Conservation (phyloP, 176 grass and related monocot genomes). For the Hordeum marinum region DNA sequence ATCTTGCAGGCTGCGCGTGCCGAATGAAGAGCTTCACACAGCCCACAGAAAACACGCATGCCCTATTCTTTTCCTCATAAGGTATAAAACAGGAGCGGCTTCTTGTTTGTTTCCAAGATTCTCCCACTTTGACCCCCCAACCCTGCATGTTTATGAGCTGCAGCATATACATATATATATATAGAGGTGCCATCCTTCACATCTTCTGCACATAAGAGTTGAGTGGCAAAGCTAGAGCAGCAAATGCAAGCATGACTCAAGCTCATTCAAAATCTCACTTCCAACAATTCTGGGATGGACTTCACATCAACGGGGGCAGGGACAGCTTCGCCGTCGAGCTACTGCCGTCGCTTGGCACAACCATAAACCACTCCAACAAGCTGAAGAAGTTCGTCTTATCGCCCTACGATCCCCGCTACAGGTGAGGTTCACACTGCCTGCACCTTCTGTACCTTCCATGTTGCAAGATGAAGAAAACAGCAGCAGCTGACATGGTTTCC, state of each 20-base stretch:
- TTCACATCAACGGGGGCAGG: constrained; percentile 37
- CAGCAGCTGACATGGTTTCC: constrained; percentile 36
- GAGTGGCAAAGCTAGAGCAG: constrained; percentile 20
- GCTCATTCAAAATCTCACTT: constrained; percentile 40
- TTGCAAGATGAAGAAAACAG: background rate
- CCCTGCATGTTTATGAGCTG: constrained; percentile 21
- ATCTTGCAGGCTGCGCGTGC: background rate
- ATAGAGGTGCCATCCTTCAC: constrained; percentile 21
- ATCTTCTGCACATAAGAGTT: constrained; percentile 25
- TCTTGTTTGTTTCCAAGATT: constrained; percentile 36
- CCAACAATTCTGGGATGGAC: constrained; percentile 34
- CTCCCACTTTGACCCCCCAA: constrained; percentile 14
- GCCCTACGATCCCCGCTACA: constrained; percentile 71
- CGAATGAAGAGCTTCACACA: background rate
- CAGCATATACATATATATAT: constrained; percentile 28
- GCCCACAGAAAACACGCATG: background rate
- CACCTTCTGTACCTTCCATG: constrained; percentile 8
- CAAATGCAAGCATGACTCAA: constrained; percentile 35
- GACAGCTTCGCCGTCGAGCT: constrained; percentile 54
- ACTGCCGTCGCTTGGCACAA: constrained; percentile 80
- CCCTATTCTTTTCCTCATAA: constrained; percentile 38
- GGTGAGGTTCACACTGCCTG: constrained; percentile 42
- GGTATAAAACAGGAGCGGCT: constrained; percentile 30
- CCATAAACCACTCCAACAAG: constrained; percentile 59
- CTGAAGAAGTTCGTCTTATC: constrained; percentile 71